Conservation (phyloP, 768 basidiomycete genomes). For the Kwoniella dejecticola region DNA sequence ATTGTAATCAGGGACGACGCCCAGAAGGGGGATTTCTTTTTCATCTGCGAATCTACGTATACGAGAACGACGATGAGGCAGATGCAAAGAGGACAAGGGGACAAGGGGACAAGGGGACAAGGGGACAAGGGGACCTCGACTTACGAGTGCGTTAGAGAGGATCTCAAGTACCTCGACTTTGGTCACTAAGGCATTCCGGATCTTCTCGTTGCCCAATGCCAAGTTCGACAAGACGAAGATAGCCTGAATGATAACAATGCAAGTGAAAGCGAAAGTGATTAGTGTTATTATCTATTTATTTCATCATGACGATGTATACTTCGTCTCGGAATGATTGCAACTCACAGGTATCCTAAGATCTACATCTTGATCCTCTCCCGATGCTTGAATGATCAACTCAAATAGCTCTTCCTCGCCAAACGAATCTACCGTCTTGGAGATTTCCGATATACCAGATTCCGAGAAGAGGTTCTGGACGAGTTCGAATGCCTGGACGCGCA, state of each 20-base stretch:
- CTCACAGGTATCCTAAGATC: conserved; percentile 37
- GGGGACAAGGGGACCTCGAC: conserved; percentile 7
- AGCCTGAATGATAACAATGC: conserved; percentile 29
- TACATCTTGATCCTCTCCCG: conserved; percentile 19
- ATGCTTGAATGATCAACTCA: conserved; percentile 28
- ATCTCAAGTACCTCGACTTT: conserved; percentile 36
- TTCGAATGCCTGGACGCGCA: conserved; percentile 39
- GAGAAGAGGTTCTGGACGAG: conserved; percentile 45
- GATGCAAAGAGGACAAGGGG: too few relatives aligned
- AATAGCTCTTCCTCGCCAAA: conserved; percentile 35
- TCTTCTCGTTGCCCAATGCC: conserved; percentile 39
- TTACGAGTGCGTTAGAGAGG: conserved; percentile 39
- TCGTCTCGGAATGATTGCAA: too few relatives aligned
- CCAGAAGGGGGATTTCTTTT: too few relatives aligned
- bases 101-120: too few relatives aligned
- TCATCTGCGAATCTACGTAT: too few relatives aligned
- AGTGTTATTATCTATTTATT: too few relatives aligned
- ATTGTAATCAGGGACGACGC: too few relatives aligned
- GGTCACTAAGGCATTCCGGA: conserved; percentile 27
- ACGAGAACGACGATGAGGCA: too few relatives aligned
- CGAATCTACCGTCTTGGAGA: conserved; percentile 27
- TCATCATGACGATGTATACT: too few relatives aligned
- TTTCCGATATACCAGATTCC: conserved; percentile 33
- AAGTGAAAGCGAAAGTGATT: too few relatives aligned
- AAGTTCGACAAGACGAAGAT: conserved; percentile 41